These are phyloP conservation scores for Arthrobotrys entomopaga DNA, from an alignment of 2,329 filamentous ascomycete species.

Conservation along the genomic window DNA sequence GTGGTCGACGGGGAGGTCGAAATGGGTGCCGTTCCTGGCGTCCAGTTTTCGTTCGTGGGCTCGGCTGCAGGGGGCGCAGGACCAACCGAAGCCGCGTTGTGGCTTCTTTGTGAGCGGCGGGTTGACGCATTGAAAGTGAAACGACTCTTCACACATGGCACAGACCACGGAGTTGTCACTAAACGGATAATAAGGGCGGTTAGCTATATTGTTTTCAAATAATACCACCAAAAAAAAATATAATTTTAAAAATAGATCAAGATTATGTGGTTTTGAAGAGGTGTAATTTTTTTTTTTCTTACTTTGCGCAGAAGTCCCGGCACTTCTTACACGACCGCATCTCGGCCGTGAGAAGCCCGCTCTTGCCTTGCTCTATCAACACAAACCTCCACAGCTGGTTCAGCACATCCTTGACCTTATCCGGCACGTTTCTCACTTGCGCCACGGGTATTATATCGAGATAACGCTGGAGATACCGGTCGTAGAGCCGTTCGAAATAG, in stretches of 20 bases:
- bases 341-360: constrained; percentile 93
- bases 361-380: constrained; percentile 89
- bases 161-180: constrained; percentile 53
- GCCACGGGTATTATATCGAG: constrained; percentile 95
- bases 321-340: constrained; percentile 97
- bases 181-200: constrained; percentile 2
- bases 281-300: constrained; percentile 61
- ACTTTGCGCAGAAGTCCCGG: constrained; percentile 88
- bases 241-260: no score
- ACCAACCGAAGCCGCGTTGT: constrained; percentile 96
- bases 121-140: constrained; percentile 97
- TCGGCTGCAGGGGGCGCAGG: constrained; percentile 92
- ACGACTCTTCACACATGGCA: constrained; percentile 67
- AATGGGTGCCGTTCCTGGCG: constrained; percentile 73
- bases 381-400: constrained; percentile 98
- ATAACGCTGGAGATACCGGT: constrained; percentile 96
- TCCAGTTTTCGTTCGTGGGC: constrained; percentile 94
- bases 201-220: constrained; percentile 12
- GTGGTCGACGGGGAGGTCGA: constrained; percentile 25
- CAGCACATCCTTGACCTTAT: constrained; percentile 92
- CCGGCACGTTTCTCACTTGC: constrained; percentile 94
- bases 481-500: constrained; percentile 97
- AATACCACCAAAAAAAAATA: neutral
- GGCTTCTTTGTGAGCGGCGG: constrained; percentile 94
- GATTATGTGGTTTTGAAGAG: neutral